Conservation (phyloP, 2,329 filamentous ascomycete genomes). For the Didymella pinodella region DNA sequence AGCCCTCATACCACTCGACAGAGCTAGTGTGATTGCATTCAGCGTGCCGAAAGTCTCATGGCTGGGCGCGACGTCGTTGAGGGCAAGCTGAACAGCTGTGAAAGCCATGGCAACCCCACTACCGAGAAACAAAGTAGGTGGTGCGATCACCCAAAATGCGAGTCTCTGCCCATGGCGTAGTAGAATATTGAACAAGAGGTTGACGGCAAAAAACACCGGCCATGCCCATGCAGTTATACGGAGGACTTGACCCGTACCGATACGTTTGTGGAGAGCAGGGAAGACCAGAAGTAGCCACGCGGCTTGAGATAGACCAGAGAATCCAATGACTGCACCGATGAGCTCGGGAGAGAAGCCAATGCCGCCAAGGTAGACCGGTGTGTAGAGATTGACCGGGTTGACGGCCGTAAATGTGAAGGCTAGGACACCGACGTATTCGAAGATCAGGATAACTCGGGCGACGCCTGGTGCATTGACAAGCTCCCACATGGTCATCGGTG, state of each 20-base stretch:
- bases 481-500: constrained; percentile 58
- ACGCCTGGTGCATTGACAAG: constrained; percentile 72
- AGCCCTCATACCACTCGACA: constrained; percentile 68
- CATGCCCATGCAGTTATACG: constrained; percentile 65
- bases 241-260: constrained; percentile 73
- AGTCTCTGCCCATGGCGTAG: constrained; percentile 56
- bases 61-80: constrained; percentile 77
- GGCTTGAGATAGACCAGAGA: constrained; percentile 72
- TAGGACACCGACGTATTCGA: constrained; percentile 71
- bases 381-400: constrained; percentile 73
- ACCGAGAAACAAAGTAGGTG: constrained; percentile 61
- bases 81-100: constrained; percentile 73
- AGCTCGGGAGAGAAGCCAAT: constrained; percentile 67
- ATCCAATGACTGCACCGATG: constrained; percentile 72
- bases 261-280: constrained; percentile 69
- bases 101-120: constrained; percentile 73
- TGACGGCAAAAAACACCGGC: constrained; percentile 68
- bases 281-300: constrained; percentile 76
- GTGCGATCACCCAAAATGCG: constrained; percentile 66
- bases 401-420: constrained; percentile 77
- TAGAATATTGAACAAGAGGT: constrained; percentile 65
- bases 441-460: constrained; percentile 69
- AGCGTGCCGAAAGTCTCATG: constrained; percentile 72
- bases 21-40: constrained; percentile 72
- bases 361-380: constrained; percentile 68